Evolutionary conservation across 805 yeast species (phyloP), one percentile per base, ranked within the genome.

Genomic region (Candida dajiaensis): DNA sequence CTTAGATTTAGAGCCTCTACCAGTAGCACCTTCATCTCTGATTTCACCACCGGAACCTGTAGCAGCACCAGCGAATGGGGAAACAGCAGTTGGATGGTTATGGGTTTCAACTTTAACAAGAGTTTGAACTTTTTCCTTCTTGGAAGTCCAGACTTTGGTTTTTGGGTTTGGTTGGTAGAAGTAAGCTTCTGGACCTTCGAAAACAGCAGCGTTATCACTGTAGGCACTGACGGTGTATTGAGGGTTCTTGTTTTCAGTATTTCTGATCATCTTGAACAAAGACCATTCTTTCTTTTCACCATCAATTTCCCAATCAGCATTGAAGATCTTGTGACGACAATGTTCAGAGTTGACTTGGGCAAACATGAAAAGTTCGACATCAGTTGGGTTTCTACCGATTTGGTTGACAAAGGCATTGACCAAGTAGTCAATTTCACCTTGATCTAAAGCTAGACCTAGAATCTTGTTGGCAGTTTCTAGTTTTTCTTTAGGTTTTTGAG

Each of bases 31-130:
- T 72, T 94, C 99, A 68, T 94, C 99, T 76, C 99, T 87, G 61
- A 94, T 94, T 70, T 94, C 99, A 73, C 99, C 99, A 66, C 99
- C 99, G 11, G 98, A 90, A 53, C 99, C 99, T 13, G 99, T 94
- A 38, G 99, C 96, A 28, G 99, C 99, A 67, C 99, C 99, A 3
- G 99, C 90, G 70, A 89, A 94, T 37, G 99, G 99, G 21, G 98
- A 92, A 6, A 94, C 97, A 1, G 99, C 99, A 22, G 99, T 94
- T 46, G 99, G 99, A 67, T 94, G 99, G 71, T 94, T 94, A 68
- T 94, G 99, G 22, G 99, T 94, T 70, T 94, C 99, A 44, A 94
- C 99, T 67, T 94, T 94, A 62, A 90, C 87, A 56, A 94, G 72
- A 61, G 95, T 88, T 54, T 90, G 94, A 19, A 92, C 95, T 42